Evolutionary conservation across 208 protist genomes (phyloP).

Genomic region (Dictyostelium gargantuum): DNA sequence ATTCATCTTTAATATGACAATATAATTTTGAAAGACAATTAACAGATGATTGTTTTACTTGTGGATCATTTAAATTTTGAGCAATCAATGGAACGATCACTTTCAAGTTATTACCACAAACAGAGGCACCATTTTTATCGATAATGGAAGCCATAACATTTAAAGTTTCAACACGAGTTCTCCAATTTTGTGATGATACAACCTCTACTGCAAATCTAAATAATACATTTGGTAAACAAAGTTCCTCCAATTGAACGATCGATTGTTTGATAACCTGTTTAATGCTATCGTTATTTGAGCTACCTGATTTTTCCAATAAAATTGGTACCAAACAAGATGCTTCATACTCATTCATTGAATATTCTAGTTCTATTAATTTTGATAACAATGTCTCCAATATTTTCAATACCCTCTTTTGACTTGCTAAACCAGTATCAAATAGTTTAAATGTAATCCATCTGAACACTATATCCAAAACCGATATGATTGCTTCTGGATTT

Average conservation of each 20-base stretch:
- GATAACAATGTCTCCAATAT: background rate
- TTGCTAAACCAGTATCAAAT: background rate
- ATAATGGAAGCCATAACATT: background rate
- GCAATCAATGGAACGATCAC: background rate
- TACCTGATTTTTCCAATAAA: background rate
- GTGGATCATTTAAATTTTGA: background rate
- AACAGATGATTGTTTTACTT: background rate
- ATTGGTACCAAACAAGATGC: conserved; percentile 24
- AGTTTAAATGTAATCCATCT: conserved; percentile 47
- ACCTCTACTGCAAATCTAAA: conserved; percentile 2
- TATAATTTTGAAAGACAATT: background rate
- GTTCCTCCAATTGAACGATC: background rate
- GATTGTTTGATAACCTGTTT: background rate
- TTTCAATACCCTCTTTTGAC: background rate
- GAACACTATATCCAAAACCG: conserved; percentile 16
- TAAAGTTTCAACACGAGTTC: conserved; percentile 16
- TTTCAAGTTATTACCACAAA: conserved; percentile 12
- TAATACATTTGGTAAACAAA: background rate
- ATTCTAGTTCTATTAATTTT: background rate
- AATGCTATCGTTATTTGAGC: background rate
- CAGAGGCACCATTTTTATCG: background rate
- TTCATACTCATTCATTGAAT: conserved; percentile 3
- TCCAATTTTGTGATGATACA: conserved; percentile 12
- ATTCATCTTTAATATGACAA: conserved; percentile 13
- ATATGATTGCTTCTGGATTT: background rate